Conservation (phyloP, 176 grass and related monocot genomes). For the Juncus inflexus region DNA sequence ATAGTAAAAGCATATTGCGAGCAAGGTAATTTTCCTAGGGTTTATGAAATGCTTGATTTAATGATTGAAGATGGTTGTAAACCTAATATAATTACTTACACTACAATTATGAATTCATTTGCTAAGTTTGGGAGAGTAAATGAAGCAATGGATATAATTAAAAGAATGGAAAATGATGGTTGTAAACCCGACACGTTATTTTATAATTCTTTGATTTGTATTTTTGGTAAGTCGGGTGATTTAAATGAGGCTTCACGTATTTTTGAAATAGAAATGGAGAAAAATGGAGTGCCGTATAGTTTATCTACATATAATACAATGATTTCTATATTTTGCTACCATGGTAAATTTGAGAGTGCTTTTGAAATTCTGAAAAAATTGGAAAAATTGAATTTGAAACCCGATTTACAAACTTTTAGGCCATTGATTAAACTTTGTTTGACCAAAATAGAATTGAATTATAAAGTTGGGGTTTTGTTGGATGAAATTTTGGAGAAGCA, state of each 20-base stretch:
- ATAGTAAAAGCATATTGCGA: constrained; percentile 77
- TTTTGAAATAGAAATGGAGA: constrained; percentile 69
- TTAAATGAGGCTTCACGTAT: constrained; percentile 55
- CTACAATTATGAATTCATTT: constrained; percentile 67
- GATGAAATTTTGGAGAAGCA: constrained; percentile 46
- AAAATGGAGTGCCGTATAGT: constrained; percentile 38
- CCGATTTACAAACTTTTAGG: constrained; percentile 71
- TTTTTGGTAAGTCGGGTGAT: constrained; percentile 49
- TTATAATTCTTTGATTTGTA: constrained; percentile 79
- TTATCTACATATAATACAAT: constrained; percentile 74
- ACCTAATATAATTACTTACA: constrained; percentile 81
- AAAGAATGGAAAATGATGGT: constrained; percentile 64
- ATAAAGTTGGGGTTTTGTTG: constrained; percentile 38
- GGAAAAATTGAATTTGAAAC: constrained; percentile 50
- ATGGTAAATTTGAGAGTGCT: constrained; percentile 51
- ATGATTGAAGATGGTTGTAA: constrained; percentile 58
- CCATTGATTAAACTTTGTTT: constrained; percentile 65
- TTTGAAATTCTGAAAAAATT: constrained; percentile 59
- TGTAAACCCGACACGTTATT: constrained; percentile 70
- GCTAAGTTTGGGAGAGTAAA: constrained; percentile 48
- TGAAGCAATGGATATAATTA: constrained; percentile 52
- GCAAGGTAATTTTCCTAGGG: constrained; percentile 50
- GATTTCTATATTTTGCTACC: constrained; percentile 62
- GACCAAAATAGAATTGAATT: constrained; percentile 38
- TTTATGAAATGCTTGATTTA: constrained; percentile 69